Conservation (phyloP, 108 stramenopile species). For the Nitzschia sp. region DNA sequence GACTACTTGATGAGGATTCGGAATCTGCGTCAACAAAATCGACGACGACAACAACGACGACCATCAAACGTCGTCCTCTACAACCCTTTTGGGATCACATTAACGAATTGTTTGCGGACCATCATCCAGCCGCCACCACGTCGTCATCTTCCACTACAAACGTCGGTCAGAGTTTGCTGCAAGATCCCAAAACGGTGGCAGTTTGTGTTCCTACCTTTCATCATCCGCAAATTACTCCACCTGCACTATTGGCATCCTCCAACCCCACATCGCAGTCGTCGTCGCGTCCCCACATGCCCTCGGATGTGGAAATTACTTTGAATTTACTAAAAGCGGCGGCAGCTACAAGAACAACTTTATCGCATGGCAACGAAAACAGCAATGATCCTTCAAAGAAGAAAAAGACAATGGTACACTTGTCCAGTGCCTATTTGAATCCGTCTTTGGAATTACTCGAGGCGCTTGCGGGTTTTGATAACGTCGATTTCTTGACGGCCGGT, state of each 20-base stretch:
- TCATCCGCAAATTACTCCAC: conserved; percentile 13
- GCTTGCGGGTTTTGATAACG: conserved; percentile 36
- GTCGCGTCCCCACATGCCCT: background rate
- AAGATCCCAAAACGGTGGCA: conserved; percentile 14
- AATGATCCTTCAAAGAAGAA: background rate
- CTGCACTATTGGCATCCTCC: background rate
- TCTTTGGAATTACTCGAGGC: conserved; percentile 41
- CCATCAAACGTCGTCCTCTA: background rate
- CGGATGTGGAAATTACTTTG: conserved; percentile 37
- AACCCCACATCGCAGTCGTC: background rate
- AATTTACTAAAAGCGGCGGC: conserved; percentile 24
- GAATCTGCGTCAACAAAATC: background rate
- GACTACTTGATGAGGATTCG: background rate
- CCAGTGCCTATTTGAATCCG: conserved; percentile 86
- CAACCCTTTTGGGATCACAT: conserved; percentile 13
- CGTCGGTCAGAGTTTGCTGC: background rate
- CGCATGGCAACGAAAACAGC: background rate
- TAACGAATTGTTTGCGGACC: conserved; percentile 4
- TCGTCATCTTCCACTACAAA: background rate
- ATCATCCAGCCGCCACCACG: background rate
- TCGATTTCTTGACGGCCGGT: conserved; percentile 75
- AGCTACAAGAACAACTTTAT: background rate
- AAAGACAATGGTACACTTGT: conserved; percentile 48
- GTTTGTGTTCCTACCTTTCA: conserved; percentile 26
- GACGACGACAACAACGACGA: background rate